Base-by-base conservation (phyloP, 163 green algal species). In the Trebouxia gelatinosa region DNA sequence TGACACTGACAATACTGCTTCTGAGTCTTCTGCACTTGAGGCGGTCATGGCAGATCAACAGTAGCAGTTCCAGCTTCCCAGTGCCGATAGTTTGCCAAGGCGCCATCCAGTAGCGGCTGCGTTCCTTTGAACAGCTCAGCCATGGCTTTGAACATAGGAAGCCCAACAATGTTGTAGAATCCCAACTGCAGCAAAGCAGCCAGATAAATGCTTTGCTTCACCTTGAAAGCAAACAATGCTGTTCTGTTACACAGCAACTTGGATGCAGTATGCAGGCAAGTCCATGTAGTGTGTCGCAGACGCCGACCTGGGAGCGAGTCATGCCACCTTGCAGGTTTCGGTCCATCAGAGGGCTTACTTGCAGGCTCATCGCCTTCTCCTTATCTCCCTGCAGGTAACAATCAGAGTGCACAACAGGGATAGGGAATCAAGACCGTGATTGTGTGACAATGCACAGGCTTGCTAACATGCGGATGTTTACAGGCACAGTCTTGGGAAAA, bases 81-180 rank as follows among this genome's bases (percentile, higher is more conserved):
- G 37, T 81, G 37, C 7, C 31, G 23, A 28, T 65, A 77, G 37
- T 81, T 81, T 16, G 66, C 66, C 13, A 81, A 54, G 19, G 72
- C 54, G 21, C 65, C 66, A 66, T 77, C 66, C 5, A 81, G 66
- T 50, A 81, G 68, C 5, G 77, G 77, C n/a, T 65, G n/a, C 28
- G 65, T 58, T 5, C 51, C 77, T 3, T 54, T 37, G 57, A 81
- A 78, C n/a, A 75, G 35, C 16, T 77, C 50, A 29, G 77, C 66
- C 43, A 81, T 78, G 50, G 35, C n/a, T 21, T 54, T 72, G 66
- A 81, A 77, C 23, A 81, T 26, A 0, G 77, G 77, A 17, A 81
- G 62, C 23, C 65, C 77, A 35, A 81, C 71, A 40, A 81, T 59
- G 37, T 66, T 64, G 51, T 74, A 81, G 31, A 81, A 81, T 5